Base-by-base conservation (phyloP, 129 eudicot species). In the Pittosporum tobira region DNA sequence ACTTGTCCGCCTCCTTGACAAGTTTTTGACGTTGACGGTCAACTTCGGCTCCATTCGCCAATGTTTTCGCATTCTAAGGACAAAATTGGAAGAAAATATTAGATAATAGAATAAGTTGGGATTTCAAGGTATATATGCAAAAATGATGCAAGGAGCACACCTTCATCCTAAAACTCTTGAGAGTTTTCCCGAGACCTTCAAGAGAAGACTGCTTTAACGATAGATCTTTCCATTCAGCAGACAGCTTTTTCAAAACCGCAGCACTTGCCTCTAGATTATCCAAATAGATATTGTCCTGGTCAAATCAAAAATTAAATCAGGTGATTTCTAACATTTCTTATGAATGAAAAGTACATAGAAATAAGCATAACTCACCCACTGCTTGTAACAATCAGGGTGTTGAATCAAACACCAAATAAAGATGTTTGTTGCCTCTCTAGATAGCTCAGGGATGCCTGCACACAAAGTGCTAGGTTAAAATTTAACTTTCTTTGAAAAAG, bases 321-420 rank as follows among this genome's bases (percentile, higher is more conserved):
- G 37, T 46, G 22, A 34, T 28, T 19, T 45, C 4, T 0, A 26
- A 6, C 6, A 31, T 18, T 24, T 18, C 48, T 43, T 14, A 30
- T 30, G 45, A 55, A 47, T 11, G 53, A 24, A 27, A 45, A 34
- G 18, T 30, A 4, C 23, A 28, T 18, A 9, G n/a, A 46, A n/a
- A 2, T 34, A 23, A 49, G 23, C 48, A 48, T 16, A 55, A 66
- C 98, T 78, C 47, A 86, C 98, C 98, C 98, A 91, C 67, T 79
- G 94, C 81, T 79, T 86, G 70, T 75, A 86, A 64, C 82, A 78
- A 54, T 91, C 98, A 16, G 83, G 65, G 57, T 77, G 81, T 74
- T 86, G 96, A 44, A 70, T 65, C 80, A 86, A 79, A 66, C 87
- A 80, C 95, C 95, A 91, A 64, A 78, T 23, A 56, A 67, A 81